Evolutionary conservation across 1,284 basidiomycete species (phyloP).

Genomic region (Peniophora sp.): DNA sequence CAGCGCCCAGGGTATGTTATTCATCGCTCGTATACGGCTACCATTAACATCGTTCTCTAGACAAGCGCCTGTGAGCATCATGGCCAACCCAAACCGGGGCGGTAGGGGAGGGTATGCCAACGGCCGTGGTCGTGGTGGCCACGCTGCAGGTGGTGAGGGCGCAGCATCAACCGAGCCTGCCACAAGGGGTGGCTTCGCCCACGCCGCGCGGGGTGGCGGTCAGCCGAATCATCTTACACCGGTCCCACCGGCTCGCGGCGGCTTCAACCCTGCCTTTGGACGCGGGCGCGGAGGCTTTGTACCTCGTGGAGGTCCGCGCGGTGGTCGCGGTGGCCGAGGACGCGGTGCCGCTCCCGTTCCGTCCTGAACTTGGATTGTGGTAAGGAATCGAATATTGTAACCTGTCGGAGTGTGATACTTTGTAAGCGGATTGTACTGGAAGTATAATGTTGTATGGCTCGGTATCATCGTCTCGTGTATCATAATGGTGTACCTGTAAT

Average conservation of each 20-base stretch:
- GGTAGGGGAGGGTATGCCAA: slow-evolving; percentile 20
- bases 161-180: not conserved
- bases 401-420: too few relatives aligned
- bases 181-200: slow-evolving; percentile 1
- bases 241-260: slow-evolving; percentile 6
- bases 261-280: slow-evolving; percentile 3
- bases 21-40: not conserved
- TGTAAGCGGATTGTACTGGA: too few relatives aligned
- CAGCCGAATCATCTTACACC: slow-evolving; percentile 7
- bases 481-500: too few relatives aligned
- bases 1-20: slow-evolving; percentile 24
- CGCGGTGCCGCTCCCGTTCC: too few relatives aligned
- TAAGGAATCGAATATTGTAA: too few relatives aligned
- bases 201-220: not conserved
- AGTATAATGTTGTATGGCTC: too few relatives aligned
- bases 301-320: slow-evolving; percentile 7
- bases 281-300: slow-evolving; percentile 5
- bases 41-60: slow-evolving; percentile 6
- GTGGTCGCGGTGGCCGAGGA: slow-evolving; percentile 2
- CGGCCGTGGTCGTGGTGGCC: slow-evolving; percentile 13
- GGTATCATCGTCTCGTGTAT: too few relatives aligned
- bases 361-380: too few relatives aligned
- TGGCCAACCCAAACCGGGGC: slow-evolving; percentile 67
- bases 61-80: slow-evolving; percentile 36
- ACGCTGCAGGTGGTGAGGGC: slow-evolving; percentile 5